Percentiles rank a stretch among this genome's conserved stretches.
phyloP scores from a whole-genome alignment of 2,329 filamentous ascomycete species.

The Paraconiothyrium brasiliense region DNA sequence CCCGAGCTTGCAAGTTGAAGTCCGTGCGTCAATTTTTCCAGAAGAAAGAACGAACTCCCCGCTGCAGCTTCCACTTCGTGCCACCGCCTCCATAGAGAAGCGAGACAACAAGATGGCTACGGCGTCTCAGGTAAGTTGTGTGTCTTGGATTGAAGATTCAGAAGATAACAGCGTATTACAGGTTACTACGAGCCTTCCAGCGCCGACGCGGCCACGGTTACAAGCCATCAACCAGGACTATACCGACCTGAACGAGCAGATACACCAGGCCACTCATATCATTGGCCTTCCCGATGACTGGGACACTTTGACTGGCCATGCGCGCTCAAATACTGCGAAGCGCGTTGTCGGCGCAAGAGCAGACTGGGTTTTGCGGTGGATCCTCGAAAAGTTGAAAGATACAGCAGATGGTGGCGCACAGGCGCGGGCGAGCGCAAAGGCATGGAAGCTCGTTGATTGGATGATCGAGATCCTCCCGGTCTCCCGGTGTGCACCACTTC shows the following conservation, averaged over 20 bases:
- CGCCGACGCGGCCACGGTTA: slow-evolving; percentile 49
- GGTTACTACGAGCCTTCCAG: slow-evolving; percentile 19
- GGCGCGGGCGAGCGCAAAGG: slow-evolving; percentile 54
- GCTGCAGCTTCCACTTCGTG: slow-evolving; percentile 14
- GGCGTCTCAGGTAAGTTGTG: slow-evolving; percentile 26
- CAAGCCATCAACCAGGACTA: slow-evolving; percentile 52
- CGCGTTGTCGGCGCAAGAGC: slow-evolving; percentile 53
- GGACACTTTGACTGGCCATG: slow-evolving; percentile 27
- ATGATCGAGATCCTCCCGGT: slow-evolving; percentile 72
- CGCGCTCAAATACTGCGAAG: slow-evolving; percentile 21
- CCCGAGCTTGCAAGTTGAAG: slow-evolving; percentile 12
- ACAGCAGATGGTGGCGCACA: slow-evolving; percentile 44
- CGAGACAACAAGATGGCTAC: slow-evolving; percentile 36
- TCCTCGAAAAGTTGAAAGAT: slow-evolving; percentile 67
- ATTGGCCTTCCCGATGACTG: slow-evolving; percentile 48
- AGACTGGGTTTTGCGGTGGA: slow-evolving; percentile 74
- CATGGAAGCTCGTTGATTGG: slow-evolving; percentile 69
- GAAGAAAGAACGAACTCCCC: slow-evolving; percentile 17
- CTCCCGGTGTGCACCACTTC: slow-evolving; percentile 73
- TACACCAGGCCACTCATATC: slow-evolving; percentile 53
- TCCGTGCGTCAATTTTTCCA: slow-evolving; percentile 30
- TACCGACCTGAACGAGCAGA: slow-evolving; percentile 47
- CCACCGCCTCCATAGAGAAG: slow-evolving; percentile 12
- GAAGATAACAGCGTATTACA: not conserved
- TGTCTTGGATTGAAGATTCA: not conserved